Base-by-base conservation (phyloP, 2,329 filamentous ascomycete species). In the Stemphylium beticola region DNA sequence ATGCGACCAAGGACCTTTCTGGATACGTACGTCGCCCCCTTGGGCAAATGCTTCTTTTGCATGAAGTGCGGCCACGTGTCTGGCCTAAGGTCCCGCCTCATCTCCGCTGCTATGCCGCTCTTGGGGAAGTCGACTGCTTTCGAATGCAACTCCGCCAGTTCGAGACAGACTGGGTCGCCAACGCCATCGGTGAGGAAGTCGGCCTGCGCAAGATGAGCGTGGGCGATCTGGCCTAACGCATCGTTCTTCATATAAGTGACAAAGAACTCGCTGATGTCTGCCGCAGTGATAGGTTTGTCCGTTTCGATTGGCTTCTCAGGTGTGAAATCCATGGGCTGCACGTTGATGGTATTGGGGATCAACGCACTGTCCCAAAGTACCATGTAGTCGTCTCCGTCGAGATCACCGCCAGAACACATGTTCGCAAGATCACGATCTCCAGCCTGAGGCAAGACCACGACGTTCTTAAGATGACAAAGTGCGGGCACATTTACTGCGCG, bases 351-450 rank as follows among this genome's bases (percentile, higher is more conserved):
- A 1, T 75, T 61, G 6, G 72, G 71, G 22, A 96, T 79, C 6
- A 99, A 78, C 12, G 85, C 83, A 18, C 81, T 73, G 62, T 99
- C 93, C 93, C 95, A 99, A 40, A 97, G 89, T 4, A 98, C 87
- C 50, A 98, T 88, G 71, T 92, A 99, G 70, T 99, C 95, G 66
- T 99, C 95, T 0, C 95, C 95, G 69, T 99, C 95, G 0, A 99
- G 82, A 69, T 99, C 95, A 0, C 95, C 95, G 2, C 95, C 95
- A 4, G 95, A 96, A 60, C 95, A 92, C 93, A 98, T 98, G 67
- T 90, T 92, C 0, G 93, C 87, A 18, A 99, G 78, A 59, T 96
- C 92, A 14, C 89, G 83, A 68, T 97, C 92, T 0, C 93, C 93
- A 0, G 80, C 88, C 32, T 90, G 86, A 0, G 95, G 91, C 43